Evolutionary conservation across 1,284 basidiomycete species (phyloP).

Genomic region (Rhodotorula sp.): DNA sequence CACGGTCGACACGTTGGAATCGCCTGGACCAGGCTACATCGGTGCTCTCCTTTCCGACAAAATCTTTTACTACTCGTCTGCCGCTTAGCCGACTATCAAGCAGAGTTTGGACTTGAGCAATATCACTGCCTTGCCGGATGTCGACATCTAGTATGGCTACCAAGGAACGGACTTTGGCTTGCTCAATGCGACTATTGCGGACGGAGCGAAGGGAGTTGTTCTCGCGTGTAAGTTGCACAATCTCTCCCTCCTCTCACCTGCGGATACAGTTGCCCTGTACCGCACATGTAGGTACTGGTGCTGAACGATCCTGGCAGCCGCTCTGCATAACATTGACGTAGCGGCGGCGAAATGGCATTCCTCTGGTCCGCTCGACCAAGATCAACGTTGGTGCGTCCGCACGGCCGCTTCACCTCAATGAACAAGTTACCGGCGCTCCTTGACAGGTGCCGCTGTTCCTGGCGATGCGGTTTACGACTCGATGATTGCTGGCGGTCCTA

Average conservation of each 20-base stretch:
- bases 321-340: slow-evolving; percentile 12
- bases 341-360: slow-evolving; percentile 12
- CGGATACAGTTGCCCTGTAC: neutral
- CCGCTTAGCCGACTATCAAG: slow-evolving; percentile 22
- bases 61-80: slow-evolving; percentile 43
- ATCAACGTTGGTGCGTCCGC: slow-evolving; percentile 24
- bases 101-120: slow-evolving; percentile 38
- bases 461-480: neutral
- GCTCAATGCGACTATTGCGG: slow-evolving; percentile 38
- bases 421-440: neutral
- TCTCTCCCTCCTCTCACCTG: neutral
- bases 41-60: slow-evolving; percentile 41
- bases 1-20: slow-evolving; percentile 47
- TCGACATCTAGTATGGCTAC: slow-evolving; percentile 40
- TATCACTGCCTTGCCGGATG: slow-evolving; percentile 38
- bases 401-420: neutral
- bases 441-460: slow-evolving; percentile 4
- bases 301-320: slow-evolving; percentile 27
- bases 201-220: slow-evolving; percentile 44
- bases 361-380: slow-evolving; percentile 32
- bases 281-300: slow-evolving; percentile 27
- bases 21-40: slow-evolving; percentile 44
- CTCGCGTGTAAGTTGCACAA: slow-evolving; percentile 27
- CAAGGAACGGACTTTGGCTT: slow-evolving; percentile 24
- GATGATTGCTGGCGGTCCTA: slow-evolving; percentile 24